Evolutionary conservation across 1,284 basidiomycete species (phyloP).

Genomic region (Fistulina hepatica): DNA sequence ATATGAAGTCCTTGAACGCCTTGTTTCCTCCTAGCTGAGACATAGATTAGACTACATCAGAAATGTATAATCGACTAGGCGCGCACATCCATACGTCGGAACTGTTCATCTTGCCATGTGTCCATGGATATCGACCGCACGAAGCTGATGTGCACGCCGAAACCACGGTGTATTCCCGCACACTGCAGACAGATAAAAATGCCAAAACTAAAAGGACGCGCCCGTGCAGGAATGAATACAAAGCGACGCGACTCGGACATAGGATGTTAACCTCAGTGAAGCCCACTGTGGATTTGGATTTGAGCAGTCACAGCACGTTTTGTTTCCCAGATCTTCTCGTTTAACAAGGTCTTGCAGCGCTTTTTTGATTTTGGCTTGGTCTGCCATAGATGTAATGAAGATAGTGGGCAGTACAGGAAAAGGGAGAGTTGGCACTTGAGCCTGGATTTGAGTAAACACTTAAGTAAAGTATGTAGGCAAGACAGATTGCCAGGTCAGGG

Average conservation of each 20-base stretch:
- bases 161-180: conserved; percentile 80
- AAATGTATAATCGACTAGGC: conserved; percentile 10
- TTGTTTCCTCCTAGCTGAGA: conserved; percentile 75
- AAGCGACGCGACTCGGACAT: conserved; percentile 9
- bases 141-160: conserved; percentile 86
- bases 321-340: conserved; percentile 64
- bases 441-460: no score
- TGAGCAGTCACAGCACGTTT: conserved; percentile 68
- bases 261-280: conserved; percentile 45
- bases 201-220: conserved; percentile 60
- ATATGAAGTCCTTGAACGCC: conserved; percentile 70
- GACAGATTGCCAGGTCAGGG: no score
- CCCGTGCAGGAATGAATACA: conserved; percentile 15
- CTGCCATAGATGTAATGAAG: no score
- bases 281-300: conserved; percentile 91
- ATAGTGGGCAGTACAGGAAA: no score
- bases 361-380: conserved; percentile 59
- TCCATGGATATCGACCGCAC: conserved; percentile 93
- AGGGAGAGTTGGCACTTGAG: no score
- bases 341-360: conserved; percentile 66
- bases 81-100: conserved; percentile 79
- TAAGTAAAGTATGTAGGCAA: no score
- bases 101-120: conserved; percentile 86
- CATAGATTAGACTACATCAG: conserved; percentile 7
- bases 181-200: conserved; percentile 89